Conservation (phyloP, 2,329 filamentous ascomycete species). For the Ciborinia camelliae region DNA sequence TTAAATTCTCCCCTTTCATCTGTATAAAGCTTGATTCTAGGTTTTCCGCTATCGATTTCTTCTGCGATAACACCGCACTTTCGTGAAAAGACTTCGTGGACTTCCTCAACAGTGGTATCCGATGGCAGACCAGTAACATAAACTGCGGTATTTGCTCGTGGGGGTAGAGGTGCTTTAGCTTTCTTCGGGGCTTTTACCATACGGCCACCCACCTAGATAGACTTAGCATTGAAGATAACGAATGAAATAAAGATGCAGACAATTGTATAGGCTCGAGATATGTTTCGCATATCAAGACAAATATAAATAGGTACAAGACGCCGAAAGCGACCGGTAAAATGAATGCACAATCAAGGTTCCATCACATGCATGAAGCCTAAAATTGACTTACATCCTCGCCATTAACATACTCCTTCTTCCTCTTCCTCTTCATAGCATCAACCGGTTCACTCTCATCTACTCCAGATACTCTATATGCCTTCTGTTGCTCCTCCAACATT, state of each 20-base stretch:
- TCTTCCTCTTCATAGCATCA: conserved; percentile 47
- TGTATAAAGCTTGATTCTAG: conserved; percentile 89
- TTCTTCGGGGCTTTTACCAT: conserved; percentile 38
- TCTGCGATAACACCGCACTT: conserved; percentile 91
- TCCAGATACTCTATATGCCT: conserved; percentile 57
- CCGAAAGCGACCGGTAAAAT: neutral
- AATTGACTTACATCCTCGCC: conserved; percentile 47
- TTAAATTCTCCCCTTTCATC: conserved; percentile 83
- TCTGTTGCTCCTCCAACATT: conserved; percentile 56
- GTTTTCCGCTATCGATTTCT: conserved; percentile 82
- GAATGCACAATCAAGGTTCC: neutral
- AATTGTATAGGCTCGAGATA: neutral
- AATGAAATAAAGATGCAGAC: conserved; percentile 4
- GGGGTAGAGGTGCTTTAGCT: conserved; percentile 37
- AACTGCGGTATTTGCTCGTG: conserved; percentile 76
- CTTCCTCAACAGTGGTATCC: conserved; percentile 75
- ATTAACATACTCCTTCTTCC: conserved; percentile 49
- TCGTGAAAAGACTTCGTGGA: conserved; percentile 75
- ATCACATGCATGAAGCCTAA: conserved; percentile 1
- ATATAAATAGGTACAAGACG: neutral
- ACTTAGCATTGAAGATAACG: conserved; percentile 21
- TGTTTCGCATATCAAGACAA: neutral
- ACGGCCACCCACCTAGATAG: conserved; percentile 34
- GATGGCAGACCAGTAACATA: conserved; percentile 85
- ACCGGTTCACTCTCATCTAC: conserved; percentile 55